These are phyloP conservation scores for Backusella psychrophila DNA, from an alignment of 192 early-diverging fungal species.

Conservation along the genomic window DNA sequence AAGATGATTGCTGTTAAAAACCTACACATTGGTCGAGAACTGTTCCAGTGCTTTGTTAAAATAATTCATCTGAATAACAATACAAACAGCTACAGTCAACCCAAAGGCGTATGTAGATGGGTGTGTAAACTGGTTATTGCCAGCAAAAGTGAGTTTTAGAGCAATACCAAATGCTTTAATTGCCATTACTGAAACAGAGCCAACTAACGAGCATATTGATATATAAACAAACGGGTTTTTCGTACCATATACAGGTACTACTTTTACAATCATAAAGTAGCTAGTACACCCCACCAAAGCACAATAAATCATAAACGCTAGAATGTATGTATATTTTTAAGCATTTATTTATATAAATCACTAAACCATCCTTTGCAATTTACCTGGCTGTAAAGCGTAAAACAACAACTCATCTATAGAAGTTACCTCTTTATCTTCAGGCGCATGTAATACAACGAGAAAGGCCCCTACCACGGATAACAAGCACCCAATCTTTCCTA, in stretches of 20 bases:
- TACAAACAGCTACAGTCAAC: conserved; percentile 74
- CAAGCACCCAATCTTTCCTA: conserved; percentile 87
- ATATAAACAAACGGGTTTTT: conserved; percentile 84
- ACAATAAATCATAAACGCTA: conserved; percentile 81
- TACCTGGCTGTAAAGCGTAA: conserved; percentile 76
- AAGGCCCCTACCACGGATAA: conserved; percentile 89
- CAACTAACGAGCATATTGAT: conserved; percentile 92
- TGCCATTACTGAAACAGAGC: conserved; percentile 88
- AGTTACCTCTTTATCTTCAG: conserved; percentile 76
- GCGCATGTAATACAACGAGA: conserved; percentile 83
- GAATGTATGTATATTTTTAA: background rate
- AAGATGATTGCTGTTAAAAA: background rate
- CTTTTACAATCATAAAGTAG: conserved; percentile 74
- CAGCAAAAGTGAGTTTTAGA: conserved; percentile 90
- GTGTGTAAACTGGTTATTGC: conserved; percentile 87
- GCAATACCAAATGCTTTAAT: conserved; percentile 93
- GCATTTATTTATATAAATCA: background rate
- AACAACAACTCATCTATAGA: conserved; percentile 82
- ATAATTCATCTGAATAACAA: conserved; percentile 94
- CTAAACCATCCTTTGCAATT: background rate
- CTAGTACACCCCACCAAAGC: conserved; percentile 62
- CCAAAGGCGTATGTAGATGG: conserved; percentile 88
- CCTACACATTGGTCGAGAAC: conserved; percentile 86
- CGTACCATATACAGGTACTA: conserved; percentile 78
- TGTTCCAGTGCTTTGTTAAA: conserved; percentile 94